Base-by-base conservation (phyloP, 1,284 basidiomycete genomes). In the Polyporus tsugae region DNA sequence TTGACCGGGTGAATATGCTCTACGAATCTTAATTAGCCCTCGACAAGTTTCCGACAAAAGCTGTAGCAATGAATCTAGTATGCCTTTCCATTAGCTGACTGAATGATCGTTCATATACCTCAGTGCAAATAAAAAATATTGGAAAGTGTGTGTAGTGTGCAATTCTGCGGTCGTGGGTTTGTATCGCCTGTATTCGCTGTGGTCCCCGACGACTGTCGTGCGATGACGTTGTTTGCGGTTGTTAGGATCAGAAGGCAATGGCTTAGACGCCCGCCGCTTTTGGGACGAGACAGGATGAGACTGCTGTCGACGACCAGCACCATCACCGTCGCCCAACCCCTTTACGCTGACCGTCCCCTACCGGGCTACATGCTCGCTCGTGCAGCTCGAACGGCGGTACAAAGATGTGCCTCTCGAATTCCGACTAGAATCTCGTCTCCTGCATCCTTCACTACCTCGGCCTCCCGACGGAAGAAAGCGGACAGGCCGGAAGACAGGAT, bases 401-500 rank as follows among this genome's bases (percentile, higher is more conserved):
- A 66, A 62, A 64, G 35, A 72, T 74, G 69, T 22, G 10, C 6
- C 1, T 41, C 62, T 60, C 29, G 64, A 41, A 22, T 46, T 58
- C 15, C 38, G 1, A 6, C 61, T 57, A 65, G 66, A 39, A 38
- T 53, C 44, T 42, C 58, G 15, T 22, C 55, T 17, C 19, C 63
- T 15, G 65, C 67, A 15, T 71, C 65, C 17, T 72, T 72, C 63
- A 68, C 70, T 5, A 41, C 72, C 22, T 38, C 41, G 0, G 38
- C 25, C 69, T 35, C 38, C 33, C 22, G 36, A 49, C 22, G 42
- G 19, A 75, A 74, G 63, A 61, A 66, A 7, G 62, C 74, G 61
- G 89, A 91, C 76, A 89, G 85, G 38, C 5, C 60, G 0, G 64
- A 77, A 61, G 90, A 91, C 77, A 89, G 85, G 80, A 87, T 91